Evolutionary conservation across 768 basidiomycete species (phyloP), one percentile per base, ranked within the genome.

Genomic region (Termitomyces sp.): DNA sequence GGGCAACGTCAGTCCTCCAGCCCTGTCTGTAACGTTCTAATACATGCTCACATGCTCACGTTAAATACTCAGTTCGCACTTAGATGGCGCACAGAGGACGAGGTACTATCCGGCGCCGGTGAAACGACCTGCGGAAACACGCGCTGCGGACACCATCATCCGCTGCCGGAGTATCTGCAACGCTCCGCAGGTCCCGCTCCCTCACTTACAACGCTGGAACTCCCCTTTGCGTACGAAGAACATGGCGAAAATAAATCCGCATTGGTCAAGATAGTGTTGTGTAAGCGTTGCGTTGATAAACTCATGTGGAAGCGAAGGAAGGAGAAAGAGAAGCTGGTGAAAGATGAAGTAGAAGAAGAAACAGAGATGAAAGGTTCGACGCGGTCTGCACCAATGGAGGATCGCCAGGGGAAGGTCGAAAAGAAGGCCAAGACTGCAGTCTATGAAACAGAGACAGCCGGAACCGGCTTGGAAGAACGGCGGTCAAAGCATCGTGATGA

Each of bases 21-120:
- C 35, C 22, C 10, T 41, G 44, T 22, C 38, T 47, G 4, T 10
- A 32, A 28, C 38, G 41, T 11, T 58, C 20, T 24, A 22, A 32
- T 14, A 24, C 46, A 35, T 35, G 10, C 49, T 36, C 10, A 24
- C 46, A 35, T 35, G 10, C 49, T 49, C 22, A 20, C 45, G 3
- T 48, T 18, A 18, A 36, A 52, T 28, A 13, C 26, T 11, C 60
- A 94, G 87, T 88, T 98, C 67, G 85, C 94, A 0, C 79, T 98
- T 5, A 87, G 96, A 14, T 98, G 96, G 96, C 79, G 96, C 35
- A 94, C 94, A 0, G 94, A 97, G 66, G 75, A 79, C 2, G 96
- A 98, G 71, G 94, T 98, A 14, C 74, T 98, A 2, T 81, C 84
- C 0, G 91, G 90, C 24, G 82, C 85, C 3, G 96, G 94, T 3